Evolutionary conservation across 768 basidiomycete genomes (phyloP).

Genomic region (Suillus americanus): DNA sequence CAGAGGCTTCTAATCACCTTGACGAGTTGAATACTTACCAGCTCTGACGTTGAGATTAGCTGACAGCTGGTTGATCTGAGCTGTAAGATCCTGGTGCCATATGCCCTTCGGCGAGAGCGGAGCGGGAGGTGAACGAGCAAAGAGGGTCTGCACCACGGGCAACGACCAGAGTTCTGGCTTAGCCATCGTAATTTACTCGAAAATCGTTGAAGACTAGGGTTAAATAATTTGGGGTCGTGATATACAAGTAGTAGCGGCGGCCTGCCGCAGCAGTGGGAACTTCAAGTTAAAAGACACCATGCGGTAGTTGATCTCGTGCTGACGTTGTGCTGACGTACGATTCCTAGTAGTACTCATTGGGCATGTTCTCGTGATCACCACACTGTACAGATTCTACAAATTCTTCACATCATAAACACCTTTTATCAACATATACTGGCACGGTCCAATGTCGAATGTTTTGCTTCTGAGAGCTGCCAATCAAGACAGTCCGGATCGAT

Average conservation of each 20-base stretch:
- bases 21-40: constrained; percentile 6
- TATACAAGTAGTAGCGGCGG: not conserved
- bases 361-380: not conserved
- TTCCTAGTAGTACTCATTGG: too few relatives aligned
- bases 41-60: constrained; percentile 16
- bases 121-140: constrained; percentile 15
- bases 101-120: constrained; percentile 15
- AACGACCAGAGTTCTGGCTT: constrained; percentile 12
- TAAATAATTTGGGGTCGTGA: not conserved
- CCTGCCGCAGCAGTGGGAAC: not conserved
- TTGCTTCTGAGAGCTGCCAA: constrained; percentile 42
- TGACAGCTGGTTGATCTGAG: constrained; percentile 18
- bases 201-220: not conserved
- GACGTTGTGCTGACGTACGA: not conserved
- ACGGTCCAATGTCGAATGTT: constrained; percentile 29
- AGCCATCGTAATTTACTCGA: not conserved
- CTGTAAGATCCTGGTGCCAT: constrained; percentile 18
- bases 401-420: not conserved
- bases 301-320: not conserved
- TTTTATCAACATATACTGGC: not conserved
- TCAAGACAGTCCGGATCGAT: constrained; percentile 48
- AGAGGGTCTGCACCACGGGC: constrained; percentile 15
- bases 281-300: too few relatives aligned
- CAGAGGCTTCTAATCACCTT: not conserved
- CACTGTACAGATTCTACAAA: not conserved